Percentiles rank a stretch among this genome's conserved stretches.
Evolutionary conservation across 2,329 filamentous ascomycete genomes (phyloP).

Genomic region (Kalmusia sp.): DNA sequence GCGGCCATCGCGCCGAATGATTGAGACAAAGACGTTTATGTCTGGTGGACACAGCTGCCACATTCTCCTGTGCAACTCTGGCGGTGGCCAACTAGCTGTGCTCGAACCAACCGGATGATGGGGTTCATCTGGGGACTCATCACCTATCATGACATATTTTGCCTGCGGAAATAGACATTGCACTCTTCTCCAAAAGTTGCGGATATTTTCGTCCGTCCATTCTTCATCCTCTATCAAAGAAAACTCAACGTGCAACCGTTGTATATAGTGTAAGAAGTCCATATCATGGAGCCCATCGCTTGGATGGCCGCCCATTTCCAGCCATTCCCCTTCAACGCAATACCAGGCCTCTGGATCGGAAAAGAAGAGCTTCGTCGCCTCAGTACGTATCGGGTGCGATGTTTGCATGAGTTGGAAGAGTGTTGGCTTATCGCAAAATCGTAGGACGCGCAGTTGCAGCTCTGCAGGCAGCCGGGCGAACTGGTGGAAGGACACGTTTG

Average conservation of each 20-base stretch:
- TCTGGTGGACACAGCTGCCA: conserved; percentile 10
- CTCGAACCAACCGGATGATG: conserved; percentile 1
- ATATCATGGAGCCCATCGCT: background rate
- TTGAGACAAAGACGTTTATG: conserved; percentile 11
- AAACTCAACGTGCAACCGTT: conserved; percentile 4
- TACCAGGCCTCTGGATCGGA: conserved; percentile 5
- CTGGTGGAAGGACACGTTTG: conserved; percentile 4
- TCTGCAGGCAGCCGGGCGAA: conserved; percentile 10
- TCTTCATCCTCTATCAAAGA: too few species aligned
- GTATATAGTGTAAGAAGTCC: background rate
- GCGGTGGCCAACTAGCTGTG: background rate
- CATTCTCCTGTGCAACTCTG: background rate
- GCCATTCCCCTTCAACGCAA: conserved; percentile 3
- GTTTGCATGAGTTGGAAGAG: conserved; percentile 14
- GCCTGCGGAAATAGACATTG: conserved; percentile 10
- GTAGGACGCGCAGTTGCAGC: conserved; percentile 9
- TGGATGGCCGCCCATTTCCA: background rate
- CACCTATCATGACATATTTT: conserved; percentile 11
- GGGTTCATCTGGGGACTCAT: background rate
- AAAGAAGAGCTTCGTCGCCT: conserved; percentile 13
- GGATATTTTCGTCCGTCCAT: conserved; percentile 1
- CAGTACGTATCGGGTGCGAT: conserved; percentile 6
- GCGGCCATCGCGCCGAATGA: background rate
- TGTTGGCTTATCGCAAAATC: conserved; percentile 8
- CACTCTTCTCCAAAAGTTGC: conserved; percentile 12